Base-by-base conservation (phyloP, 306 rosid genomes). In the Senna siamea region DNA sequence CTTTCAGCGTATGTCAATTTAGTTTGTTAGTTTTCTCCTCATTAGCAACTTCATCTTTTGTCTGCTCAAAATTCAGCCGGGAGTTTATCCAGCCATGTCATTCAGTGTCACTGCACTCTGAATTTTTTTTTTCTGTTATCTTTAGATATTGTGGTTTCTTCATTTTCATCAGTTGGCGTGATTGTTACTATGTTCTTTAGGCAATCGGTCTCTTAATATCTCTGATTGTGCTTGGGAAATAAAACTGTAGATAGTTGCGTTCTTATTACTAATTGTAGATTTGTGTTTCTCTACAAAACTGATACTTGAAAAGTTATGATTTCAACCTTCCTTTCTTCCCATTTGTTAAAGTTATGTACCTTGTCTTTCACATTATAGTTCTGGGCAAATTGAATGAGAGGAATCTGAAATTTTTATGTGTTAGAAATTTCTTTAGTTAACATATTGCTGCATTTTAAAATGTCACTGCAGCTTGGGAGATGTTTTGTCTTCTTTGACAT, bases 1-100 rank as follows among this genome's bases (percentile, higher is more conserved):
- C 89, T 92, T 84, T 89, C 97, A 77, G 97, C 91, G 93, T 92
- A 92, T 86, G 93, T 70, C 46, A 26, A 28, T 80, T 78, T 72
- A 76, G n/a, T 52, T 30, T 30, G 69, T 46, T 13, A 37, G 3
- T 19, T 13, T 53, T 65, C 18, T 35, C 56, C 47, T 69, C 56
- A 13, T 11, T 44, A 3, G 38, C 4, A 67, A 66, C 64, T 56
- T 52, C 55, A 26, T 66, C 17, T 57, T 30, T 70, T 61, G 12
- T 75, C 50, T 22, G 30, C 67, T 40, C 54, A 35, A 30, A 53
- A 23, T 22, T 50, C 38, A 58, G 18, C 41, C 6, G 23, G 17
- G 63, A 34, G 40, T 59, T 37, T 51, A 20, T 60, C 55, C 19
- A 43, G 37, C 69, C 32, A 15, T 58, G 63, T 47, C 54, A 59